Evolutionary conservation across 2,329 filamentous ascomycete genomes (phyloP).

Genomic region (Cordyceps javanica): DNA sequence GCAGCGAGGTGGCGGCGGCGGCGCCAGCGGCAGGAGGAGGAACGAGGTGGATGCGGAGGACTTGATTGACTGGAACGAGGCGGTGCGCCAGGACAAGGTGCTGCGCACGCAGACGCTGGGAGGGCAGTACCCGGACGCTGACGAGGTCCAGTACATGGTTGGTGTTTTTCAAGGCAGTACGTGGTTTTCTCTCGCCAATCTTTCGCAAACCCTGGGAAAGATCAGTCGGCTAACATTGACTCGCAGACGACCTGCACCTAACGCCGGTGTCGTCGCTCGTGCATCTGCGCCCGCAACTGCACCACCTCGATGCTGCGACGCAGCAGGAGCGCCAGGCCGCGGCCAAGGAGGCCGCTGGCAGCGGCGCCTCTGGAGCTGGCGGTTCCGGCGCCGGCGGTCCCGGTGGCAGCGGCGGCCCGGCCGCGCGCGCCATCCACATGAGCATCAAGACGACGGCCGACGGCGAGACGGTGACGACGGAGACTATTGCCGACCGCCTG

Average conservation of each 20-base stretch:
- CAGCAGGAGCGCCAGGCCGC: constrained; percentile 56
- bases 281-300: constrained; percentile 84
- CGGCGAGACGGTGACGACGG: constrained; percentile 56
- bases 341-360: constrained; percentile 28
- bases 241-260: constrained; percentile 72
- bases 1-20: constrained; percentile 28
- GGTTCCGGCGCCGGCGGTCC: constrained; percentile 26
- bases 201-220: neutral
- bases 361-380: constrained; percentile 16
- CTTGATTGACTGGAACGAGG: constrained; percentile 56
- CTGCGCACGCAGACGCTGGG: constrained; percentile 78
- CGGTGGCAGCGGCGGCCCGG: constrained; percentile 32
- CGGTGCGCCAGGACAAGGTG: constrained; percentile 63
- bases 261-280: constrained; percentile 78
- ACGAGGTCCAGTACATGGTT: constrained; percentile 79
- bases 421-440: constrained; percentile 76
- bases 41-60: constrained; percentile 37
- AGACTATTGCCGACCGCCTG: constrained; percentile 71
- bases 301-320: constrained; percentile 80
- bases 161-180: constrained; percentile 80
- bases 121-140: constrained; percentile 66
- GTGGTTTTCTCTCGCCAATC: constrained; percentile 23
- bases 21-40: constrained; percentile 27
- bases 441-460: constrained; percentile 73
- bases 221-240: neutral